Conservation (phyloP, 2,329 filamentous ascomycete genomes). For the Cordyceps tenuipes region DNA sequence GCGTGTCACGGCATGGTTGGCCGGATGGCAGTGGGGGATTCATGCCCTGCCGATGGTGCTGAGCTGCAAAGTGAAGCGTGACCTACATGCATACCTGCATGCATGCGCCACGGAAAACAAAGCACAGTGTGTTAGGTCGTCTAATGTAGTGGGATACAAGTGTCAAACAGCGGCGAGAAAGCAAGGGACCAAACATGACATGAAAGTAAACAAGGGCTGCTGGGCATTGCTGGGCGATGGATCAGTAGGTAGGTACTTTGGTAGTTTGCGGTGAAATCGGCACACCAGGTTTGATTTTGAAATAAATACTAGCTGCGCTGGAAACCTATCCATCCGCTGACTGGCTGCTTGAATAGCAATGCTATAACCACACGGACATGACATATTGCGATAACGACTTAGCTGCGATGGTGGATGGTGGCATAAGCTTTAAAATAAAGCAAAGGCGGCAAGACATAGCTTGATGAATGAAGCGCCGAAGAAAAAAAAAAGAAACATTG, state of each 20-base stretch:
- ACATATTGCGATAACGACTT: no score
- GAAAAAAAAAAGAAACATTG: neutral
- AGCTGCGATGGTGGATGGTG: no score
- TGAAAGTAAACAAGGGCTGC: no score
- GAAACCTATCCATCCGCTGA: no score
- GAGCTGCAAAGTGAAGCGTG: constrained; percentile 4
- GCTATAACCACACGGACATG: no score
- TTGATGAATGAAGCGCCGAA: neutral
- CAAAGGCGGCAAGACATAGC: no score
- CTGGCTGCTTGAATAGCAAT: no score
- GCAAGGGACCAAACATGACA: neutral
- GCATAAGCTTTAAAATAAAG: no score
- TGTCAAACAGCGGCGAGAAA: neutral
- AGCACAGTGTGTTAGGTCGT: neutral
- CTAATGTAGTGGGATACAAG: neutral
- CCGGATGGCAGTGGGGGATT: neutral
- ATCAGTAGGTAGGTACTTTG: no score
- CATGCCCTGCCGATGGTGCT: neutral
- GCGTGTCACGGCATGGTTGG: constrained; percentile 10
- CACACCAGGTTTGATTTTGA: no score
- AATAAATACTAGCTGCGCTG: no score
- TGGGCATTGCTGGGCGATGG: neutral
- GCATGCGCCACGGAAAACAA: neutral
- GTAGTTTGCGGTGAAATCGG: neutral
- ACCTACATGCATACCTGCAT: constrained; percentile 9